Conservation (phyloP, 1,139 yeast genomes). For the Taiozyma sp. region DNA sequence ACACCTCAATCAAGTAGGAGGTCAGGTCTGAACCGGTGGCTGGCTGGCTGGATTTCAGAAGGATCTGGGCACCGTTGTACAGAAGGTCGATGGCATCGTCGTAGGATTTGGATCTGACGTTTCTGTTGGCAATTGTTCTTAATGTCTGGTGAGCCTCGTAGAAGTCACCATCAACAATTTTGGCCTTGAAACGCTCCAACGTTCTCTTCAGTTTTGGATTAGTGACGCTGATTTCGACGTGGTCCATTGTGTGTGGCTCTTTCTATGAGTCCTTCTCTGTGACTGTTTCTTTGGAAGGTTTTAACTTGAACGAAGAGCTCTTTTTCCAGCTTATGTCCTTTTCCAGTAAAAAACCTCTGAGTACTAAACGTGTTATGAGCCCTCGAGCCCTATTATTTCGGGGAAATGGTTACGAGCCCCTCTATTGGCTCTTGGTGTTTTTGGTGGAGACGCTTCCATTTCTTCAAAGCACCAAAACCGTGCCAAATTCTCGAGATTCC, state of each 20-base stretch:
- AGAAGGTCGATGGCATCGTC: conserved; percentile 70
- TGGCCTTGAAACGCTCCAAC: conserved; percentile 58
- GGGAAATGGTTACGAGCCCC: neutral
- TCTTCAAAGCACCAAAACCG: neutral
- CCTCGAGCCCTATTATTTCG: too few species aligned
- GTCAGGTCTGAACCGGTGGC: conserved; percentile 81
- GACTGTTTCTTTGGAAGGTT: too few species aligned
- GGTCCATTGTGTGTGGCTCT: conserved; percentile 1
- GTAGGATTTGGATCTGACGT: conserved; percentile 64
- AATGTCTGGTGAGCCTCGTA: conserved; percentile 96
- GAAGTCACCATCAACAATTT: conserved; percentile 70
- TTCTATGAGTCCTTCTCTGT: too few species aligned
- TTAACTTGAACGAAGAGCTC: too few species aligned
- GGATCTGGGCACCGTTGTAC: conserved; percentile 62
- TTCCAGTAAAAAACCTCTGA: too few species aligned
- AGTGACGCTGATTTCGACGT: conserved; percentile 6
- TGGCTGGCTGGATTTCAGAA: conserved; percentile 64
- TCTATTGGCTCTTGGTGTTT: neutral
- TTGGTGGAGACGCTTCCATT: too few species aligned
- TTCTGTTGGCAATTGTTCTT: conserved; percentile 82
- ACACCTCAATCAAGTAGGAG: conserved; percentile 67
- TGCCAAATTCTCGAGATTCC: neutral
- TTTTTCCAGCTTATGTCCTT: too few species aligned
- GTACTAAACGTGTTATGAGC: too few species aligned
- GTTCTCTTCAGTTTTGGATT: conserved; percentile 49